Conservation (phyloP, 805 yeast genomes). For the Candida germanica region DNA sequence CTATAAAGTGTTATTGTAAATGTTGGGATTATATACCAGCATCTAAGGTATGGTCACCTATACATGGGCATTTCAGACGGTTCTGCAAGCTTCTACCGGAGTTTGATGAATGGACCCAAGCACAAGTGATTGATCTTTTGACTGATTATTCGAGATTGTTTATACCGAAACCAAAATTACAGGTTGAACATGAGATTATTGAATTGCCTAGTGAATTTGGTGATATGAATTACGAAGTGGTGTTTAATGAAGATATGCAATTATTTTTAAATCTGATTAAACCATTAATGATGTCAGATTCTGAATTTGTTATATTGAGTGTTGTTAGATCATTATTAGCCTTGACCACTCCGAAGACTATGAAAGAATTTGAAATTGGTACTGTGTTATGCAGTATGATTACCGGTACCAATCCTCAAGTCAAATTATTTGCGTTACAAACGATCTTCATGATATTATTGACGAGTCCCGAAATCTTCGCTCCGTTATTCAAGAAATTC, state of each 20-base stretch:
- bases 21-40: conserved; percentile 39
- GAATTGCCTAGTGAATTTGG: conserved; percentile 43
- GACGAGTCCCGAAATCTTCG: conserved; percentile 28
- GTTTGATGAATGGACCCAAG: conserved; percentile 75
- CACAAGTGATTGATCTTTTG: conserved; percentile 55
- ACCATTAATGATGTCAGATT: conserved; percentile 47
- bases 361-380: conserved; percentile 49
- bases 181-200: conserved; percentile 28
- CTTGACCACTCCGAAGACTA: conserved; percentile 54
- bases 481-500: conserved; percentile 43
- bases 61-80: conserved; percentile 70
- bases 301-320: conserved; percentile 61
- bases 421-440: conserved; percentile 40
- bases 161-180: conserved; percentile 51
- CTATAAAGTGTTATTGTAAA: conserved; percentile 54
- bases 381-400: conserved; percentile 46
- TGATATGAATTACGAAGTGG: conserved; percentile 29
- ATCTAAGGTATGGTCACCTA: conserved; percentile 50
- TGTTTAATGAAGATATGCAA: conserved; percentile 54
- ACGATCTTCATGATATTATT: conserved; percentile 40
- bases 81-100: conserved; percentile 46
- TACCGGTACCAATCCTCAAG: conserved; percentile 24
- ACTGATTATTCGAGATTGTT: conserved; percentile 64
- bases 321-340: conserved; percentile 54
- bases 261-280: conserved; percentile 49